A percentile compares a stretch with the other conserved stretches of the same genome.
Conservation (phyloP, 331 rosid genomes). For the Arachis monticola region DNA sequence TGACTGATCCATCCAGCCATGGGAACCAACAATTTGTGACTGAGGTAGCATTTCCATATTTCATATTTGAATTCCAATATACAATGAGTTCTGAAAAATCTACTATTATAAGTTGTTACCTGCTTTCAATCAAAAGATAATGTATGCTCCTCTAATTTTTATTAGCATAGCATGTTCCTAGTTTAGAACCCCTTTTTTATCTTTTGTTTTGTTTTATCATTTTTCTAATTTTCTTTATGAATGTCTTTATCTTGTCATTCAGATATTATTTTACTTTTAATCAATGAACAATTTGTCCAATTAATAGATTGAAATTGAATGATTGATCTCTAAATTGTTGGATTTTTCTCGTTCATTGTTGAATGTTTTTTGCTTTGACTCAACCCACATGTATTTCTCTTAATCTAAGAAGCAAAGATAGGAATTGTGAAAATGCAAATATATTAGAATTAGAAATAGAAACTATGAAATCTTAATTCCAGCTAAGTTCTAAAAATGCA, state of each 20-base stretch:
- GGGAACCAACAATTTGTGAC: constrained; percentile 86
- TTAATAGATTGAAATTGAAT: too few species aligned
- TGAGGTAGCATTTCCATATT: constrained; percentile 59
- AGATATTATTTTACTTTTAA: too few species aligned
- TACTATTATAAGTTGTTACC: not conserved
- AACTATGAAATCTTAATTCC: constrained; percentile 20
- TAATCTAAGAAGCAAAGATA: too few species aligned
- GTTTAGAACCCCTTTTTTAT: not conserved
- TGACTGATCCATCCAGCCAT: constrained; percentile 79
- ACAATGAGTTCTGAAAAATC: not conserved
- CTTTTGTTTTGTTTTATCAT: too few species aligned
- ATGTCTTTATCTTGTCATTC: too few species aligned
- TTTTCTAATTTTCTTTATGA: too few species aligned
- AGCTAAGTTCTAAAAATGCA: not conserved
- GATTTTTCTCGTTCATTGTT: too few species aligned
- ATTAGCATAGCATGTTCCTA: not conserved
- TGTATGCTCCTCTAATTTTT: constrained; percentile 8
- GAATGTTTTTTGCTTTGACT: too few species aligned
- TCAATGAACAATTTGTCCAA: too few species aligned
- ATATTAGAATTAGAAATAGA: constrained; percentile 10
- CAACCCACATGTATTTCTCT: too few species aligned
- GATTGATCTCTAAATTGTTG: too few species aligned
- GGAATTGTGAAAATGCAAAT: not conserved
- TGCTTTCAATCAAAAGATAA: constrained; percentile 23
- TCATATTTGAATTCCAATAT: constrained; percentile 19